Base-by-base conservation (phyloP, 2,329 filamentous ascomycete species). In the Xylariales sp. region DNA sequence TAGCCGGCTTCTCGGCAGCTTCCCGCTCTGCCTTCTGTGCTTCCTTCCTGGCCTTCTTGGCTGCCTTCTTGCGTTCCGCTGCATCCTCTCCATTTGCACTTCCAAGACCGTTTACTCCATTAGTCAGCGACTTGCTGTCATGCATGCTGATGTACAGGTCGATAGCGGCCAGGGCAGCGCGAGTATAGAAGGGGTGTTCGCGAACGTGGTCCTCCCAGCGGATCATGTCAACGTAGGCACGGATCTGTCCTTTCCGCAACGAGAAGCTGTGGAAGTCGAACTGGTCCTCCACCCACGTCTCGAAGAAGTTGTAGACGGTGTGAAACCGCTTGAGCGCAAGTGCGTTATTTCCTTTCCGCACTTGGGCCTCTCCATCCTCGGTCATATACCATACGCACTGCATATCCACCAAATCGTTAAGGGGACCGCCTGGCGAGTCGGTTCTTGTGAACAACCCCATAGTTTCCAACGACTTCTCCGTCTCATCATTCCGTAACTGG, bases 191-290 rank as follows among this genome's bases (percentile, higher is more conserved):
- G 1, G 93, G 93, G 61, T 98, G 93, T 54, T 95, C 86, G 41
- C 89, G 83, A 32, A 97, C 67, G 47, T 82, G 80, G 59, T 98
- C 90, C 61, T 97, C 91, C 94, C 93, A 98, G 53, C 86, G 80
- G 34, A 98, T 75, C 88, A 98, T 95, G 54, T 96, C 90, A 29
- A 98, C 73, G 59, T 98, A 98, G 1, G 93, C 87, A 43, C 91
- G 77, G 46, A 97, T 88, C 72, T 95, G 91, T 11, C 94, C 94
- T 65, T 97, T 98, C 15, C 93, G 77, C n/a, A 98, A 71, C 15
- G 89, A 96, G 65, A 98, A 98, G 61, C 82, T 88, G 59, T 98
- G 94, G 71, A 98, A 98, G 62, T 98, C 93, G 56, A 97, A 96
- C 58, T 98, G 93, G 55, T 98, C 93, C 61, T 98, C 94, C 59